Evolutionary conservation across 495 filamentous ascomycete genomes (phyloP).

Genomic region (Polyplosphaeria fusca): DNA sequence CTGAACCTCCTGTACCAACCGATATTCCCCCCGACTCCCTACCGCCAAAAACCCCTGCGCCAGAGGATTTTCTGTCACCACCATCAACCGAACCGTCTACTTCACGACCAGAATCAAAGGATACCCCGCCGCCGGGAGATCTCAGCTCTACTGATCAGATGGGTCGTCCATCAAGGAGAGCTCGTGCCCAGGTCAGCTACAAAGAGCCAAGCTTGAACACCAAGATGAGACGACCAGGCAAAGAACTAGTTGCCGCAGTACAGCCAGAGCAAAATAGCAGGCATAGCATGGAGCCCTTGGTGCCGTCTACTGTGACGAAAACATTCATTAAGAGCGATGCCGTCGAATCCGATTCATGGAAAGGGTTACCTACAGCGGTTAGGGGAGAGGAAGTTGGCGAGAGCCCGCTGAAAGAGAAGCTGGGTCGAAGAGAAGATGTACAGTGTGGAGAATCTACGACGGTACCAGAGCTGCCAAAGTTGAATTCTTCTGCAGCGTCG

Average conservation of each 20-base stretch:
- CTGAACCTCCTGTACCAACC: conserved; percentile 10
- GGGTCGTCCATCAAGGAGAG: conserved; percentile 38
- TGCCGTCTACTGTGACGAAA: conserved; percentile 1
- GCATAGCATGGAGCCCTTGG: conserved; percentile 22
- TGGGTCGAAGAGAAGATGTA: conserved; percentile 9
- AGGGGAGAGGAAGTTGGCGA: conserved; percentile 7
- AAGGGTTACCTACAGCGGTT: conserved; percentile 2
- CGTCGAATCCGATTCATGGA: conserved; percentile 25
- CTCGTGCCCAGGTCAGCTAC: conserved; percentile 42
- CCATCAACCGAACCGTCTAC: conserved; percentile 39
- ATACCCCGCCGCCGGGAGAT: conserved; percentile 42
- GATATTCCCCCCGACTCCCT: conserved; percentile 32
- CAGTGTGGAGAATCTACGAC: neutral
- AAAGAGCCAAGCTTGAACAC: conserved; percentile 41
- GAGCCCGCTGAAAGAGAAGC: conserved; percentile 31
- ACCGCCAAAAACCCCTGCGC: conserved; percentile 40
- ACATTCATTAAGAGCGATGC: conserved; percentile 21
- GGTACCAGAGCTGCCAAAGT: neutral
- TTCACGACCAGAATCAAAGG: conserved; percentile 30
- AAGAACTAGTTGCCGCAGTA: conserved; percentile 43
- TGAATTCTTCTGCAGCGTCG: conserved; percentile 27
- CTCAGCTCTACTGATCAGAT: conserved; percentile 21
- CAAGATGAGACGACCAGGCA: conserved; percentile 44
- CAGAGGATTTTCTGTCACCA: conserved; percentile 38
- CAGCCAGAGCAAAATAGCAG: conserved; percentile 24